Evolutionary conservation across 2,329 filamentous ascomycete genomes (phyloP), one percentile per base, ranked within the genome.

Genomic region (Aspergillus tubingensis): DNA sequence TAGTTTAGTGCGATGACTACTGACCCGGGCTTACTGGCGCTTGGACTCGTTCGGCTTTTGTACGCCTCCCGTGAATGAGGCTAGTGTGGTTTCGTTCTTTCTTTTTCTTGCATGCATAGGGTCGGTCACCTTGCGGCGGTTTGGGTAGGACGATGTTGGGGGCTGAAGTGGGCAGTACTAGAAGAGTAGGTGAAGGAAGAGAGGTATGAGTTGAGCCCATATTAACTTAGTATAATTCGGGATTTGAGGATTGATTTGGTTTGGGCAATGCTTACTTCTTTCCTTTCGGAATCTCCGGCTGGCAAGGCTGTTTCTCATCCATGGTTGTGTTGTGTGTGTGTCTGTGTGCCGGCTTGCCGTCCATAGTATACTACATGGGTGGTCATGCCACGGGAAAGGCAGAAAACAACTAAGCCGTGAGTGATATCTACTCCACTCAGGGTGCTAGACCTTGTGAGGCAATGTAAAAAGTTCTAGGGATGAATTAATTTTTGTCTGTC

Each of bases 341-440:
- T 36, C 10, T 13, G 30, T 36, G 30, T 36, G 30, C 19, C 27
- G 43, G 54, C 54, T 56, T 36, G 49, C 41, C 47, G 27, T 36
- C 30, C 30, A 36, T 13, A 36, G 5, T 48, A 32, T 54, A 54
- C 41, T 54, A 54, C 41, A 41, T 39, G 30, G 19, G 11, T 30
- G 25, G 30, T 17, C n/a, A 48, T 21, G 54, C 54, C 41, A 56
- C 27, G 19, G 41, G n/a, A 48, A 25, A n/a, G 23, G 30, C 5
- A 36, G 11, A 36, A 13, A 10, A 36, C 10, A 13, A 36, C 30
- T 36, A 36, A 55, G 32, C 8, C 27, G 36, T 55, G 27, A 49
- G 36, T 54, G 27, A 49, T 17, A 19, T 21, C 10, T 39, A 19
- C 54, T 38, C 41, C 54, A 56, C 54, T 25, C 21, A 56, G 54